phyloP scores from a whole-genome alignment of 768 basidiomycete species.

The Crassisporium funariophilum region DNA sequence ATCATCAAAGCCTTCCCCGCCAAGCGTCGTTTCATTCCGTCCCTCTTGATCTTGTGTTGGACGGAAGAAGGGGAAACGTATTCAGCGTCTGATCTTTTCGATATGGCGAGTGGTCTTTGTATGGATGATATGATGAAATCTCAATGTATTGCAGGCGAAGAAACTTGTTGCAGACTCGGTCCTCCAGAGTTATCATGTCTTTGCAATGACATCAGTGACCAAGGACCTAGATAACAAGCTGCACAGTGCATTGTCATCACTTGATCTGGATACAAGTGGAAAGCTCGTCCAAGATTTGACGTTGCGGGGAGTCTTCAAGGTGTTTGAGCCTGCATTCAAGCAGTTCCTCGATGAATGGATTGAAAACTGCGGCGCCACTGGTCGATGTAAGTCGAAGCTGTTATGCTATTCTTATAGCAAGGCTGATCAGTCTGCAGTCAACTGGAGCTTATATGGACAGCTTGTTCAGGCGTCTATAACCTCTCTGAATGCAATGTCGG shows the following conservation, averaged over 20 bases:
- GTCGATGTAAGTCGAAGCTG: slow-evolving; percentile 45
- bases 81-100: slow-evolving; percentile 49
- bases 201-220: slow-evolving; percentile 51
- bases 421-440: slow-evolving; percentile 37
- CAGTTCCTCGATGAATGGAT: slow-evolving; percentile 49
- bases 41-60: slow-evolving; percentile 66
- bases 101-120: slow-evolving; percentile 51
- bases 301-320: slow-evolving; percentile 39
- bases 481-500: slow-evolving; percentile 43
- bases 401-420: slow-evolving; percentile 6
- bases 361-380: slow-evolving; percentile 40
- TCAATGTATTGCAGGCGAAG: slow-evolving; percentile 40
- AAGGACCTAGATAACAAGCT: slow-evolving; percentile 64
- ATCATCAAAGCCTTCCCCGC: slow-evolving; percentile 55
- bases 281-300: slow-evolving; percentile 45
- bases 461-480: slow-evolving; percentile 42
- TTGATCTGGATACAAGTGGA: slow-evolving; percentile 60
- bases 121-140: background rate
- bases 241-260: slow-evolving; percentile 35
- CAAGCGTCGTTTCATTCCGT: slow-evolving; percentile 62
- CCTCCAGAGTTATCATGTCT: slow-evolving; percentile 42
- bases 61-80: slow-evolving; percentile 42
- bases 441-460: slow-evolving; percentile 56
- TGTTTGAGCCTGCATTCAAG: slow-evolving; percentile 40
- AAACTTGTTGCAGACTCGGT: slow-evolving; percentile 47